phyloP scores from a whole-genome alignment of 352 stramenopile species.

The Globisporangium recalcitrans region DNA sequence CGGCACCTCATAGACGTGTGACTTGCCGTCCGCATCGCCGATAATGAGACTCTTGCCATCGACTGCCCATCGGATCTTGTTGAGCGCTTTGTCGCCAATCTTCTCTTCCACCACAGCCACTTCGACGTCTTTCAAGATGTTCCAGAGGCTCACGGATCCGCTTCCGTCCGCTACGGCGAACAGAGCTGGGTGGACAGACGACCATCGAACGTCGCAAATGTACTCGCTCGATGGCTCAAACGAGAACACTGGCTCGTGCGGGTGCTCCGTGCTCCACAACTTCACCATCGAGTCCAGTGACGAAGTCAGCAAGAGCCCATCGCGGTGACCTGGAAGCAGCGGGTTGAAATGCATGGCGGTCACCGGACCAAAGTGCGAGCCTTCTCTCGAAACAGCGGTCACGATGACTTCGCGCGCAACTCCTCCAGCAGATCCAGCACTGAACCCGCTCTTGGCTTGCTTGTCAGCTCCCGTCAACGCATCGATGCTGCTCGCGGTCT shows the following conservation, averaged over 20 bases:
- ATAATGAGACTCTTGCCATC: constrained; percentile 78
- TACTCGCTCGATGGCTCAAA: constrained; percentile 88
- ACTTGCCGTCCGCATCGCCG: constrained; percentile 70
- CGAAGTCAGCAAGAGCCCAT: constrained; percentile 74
- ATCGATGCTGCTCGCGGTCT: constrained; percentile 14
- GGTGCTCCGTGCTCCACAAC: constrained; percentile 80
- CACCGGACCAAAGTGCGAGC: constrained; percentile 76
- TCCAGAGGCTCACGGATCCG: constrained; percentile 75
- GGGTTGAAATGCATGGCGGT: constrained; percentile 85
- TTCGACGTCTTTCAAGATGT: constrained; percentile 82
- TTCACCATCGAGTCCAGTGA: constrained; percentile 87
- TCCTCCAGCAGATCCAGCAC: constrained; percentile 13
- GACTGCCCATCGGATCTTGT: constrained; percentile 78
- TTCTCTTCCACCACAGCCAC: constrained; percentile 60
- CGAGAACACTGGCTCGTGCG: constrained; percentile 59
- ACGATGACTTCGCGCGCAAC: constrained; percentile 65
- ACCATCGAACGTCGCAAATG: constrained; percentile 86
- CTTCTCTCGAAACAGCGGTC: constrained; percentile 49
- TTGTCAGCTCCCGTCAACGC: constrained; percentile 27
- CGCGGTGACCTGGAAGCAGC: constrained; percentile 57
- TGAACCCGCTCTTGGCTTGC: constrained; percentile 25
- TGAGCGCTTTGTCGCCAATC: constrained; percentile 67
- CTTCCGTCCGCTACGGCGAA: constrained; percentile 81
- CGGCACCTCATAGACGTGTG: constrained; percentile 75
- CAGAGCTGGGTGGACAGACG: constrained; percentile 63